Evolutionary conservation across 2,329 filamentous ascomycete genomes (phyloP).

Genomic region (Claviceps humidiphila): DNA sequence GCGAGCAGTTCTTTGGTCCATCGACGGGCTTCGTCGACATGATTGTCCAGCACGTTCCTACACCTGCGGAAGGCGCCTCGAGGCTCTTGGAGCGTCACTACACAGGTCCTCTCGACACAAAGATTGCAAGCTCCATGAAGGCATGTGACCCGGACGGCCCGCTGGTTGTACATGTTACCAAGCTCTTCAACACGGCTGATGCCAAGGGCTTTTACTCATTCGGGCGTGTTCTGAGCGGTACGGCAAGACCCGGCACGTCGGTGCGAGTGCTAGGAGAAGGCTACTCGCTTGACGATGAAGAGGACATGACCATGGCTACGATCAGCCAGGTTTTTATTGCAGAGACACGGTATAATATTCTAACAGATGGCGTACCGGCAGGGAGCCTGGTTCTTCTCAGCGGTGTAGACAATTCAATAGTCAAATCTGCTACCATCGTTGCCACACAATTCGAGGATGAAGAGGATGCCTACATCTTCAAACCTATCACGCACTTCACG

Average conservation of each 20-base stretch:
- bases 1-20: constrained; percentile 88
- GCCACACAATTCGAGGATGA: constrained; percentile 67
- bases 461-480: constrained; percentile 92
- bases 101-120: constrained; percentile 75
- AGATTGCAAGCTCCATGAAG: constrained; percentile 66
- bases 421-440: constrained; percentile 90
- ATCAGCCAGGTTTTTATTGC: constrained; percentile 81
- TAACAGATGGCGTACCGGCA: constrained; percentile 81
- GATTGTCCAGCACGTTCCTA: constrained; percentile 80
- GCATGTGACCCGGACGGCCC: constrained; percentile 81
- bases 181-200: constrained; percentile 80
- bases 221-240: constrained; percentile 85
- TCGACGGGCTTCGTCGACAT: constrained; percentile 91
- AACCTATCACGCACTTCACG: constrained; percentile 83
- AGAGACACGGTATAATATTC: constrained; percentile 85
- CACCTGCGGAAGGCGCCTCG: constrained; percentile 65
- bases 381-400: constrained; percentile 88
- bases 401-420: constrained; percentile 93
- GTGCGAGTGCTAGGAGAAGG: constrained; percentile 89
- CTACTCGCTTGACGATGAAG: constrained; percentile 92
- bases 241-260: constrained; percentile 64
- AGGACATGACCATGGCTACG: constrained; percentile 85
- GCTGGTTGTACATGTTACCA: constrained; percentile 81
- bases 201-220: constrained; percentile 86
- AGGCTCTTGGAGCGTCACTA: constrained; percentile 76